Evolutionary conservation across 768 basidiomycete species (phyloP).

Genomic region (Cystofilobasidium ferigula): DNA sequence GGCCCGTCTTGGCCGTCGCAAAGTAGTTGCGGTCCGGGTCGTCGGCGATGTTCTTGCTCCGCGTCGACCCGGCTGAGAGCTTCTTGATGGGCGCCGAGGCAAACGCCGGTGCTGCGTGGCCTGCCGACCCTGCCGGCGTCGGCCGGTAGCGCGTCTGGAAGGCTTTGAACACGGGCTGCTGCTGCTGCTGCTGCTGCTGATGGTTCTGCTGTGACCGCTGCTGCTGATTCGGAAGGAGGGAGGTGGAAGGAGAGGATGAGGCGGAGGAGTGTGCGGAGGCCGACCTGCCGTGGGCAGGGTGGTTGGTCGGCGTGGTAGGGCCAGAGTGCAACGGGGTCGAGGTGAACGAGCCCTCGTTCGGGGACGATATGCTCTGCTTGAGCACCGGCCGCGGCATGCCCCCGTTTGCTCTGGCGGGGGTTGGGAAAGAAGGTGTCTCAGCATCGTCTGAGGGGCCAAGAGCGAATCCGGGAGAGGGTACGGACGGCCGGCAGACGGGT

Average conservation of each 20-base stretch:
- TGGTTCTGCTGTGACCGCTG: too few species aligned
- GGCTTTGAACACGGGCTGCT: not conserved
- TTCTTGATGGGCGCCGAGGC: slow-evolving; percentile 2
- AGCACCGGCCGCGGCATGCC: not conserved
- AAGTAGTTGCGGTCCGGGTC: slow-evolving; percentile 25
- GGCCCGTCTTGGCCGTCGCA: slow-evolving; percentile 12
- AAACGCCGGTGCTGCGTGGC: not conserved
- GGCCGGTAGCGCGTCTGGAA: not conserved
- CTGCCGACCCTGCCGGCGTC: not conserved
- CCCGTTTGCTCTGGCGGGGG: not conserved
- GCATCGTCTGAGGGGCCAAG: not conserved
- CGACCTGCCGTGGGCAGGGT: not conserved
- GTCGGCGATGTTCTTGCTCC: not conserved
- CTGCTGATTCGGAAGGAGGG: too few species aligned
- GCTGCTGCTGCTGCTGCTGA: not conserved
- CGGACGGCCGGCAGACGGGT: not conserved
- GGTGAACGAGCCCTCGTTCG: not conserved
- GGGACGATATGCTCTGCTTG: not conserved
- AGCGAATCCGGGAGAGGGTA: not conserved
- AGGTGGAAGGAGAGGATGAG: not conserved
- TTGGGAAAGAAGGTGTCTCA: not conserved
- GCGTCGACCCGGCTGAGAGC: not conserved
- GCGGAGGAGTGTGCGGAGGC: not conserved
- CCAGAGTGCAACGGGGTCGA: not conserved
- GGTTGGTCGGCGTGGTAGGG: not conserved